Base-by-base conservation (phyloP, 495 filamentous ascomycete species). In the Darksidea phi region DNA sequence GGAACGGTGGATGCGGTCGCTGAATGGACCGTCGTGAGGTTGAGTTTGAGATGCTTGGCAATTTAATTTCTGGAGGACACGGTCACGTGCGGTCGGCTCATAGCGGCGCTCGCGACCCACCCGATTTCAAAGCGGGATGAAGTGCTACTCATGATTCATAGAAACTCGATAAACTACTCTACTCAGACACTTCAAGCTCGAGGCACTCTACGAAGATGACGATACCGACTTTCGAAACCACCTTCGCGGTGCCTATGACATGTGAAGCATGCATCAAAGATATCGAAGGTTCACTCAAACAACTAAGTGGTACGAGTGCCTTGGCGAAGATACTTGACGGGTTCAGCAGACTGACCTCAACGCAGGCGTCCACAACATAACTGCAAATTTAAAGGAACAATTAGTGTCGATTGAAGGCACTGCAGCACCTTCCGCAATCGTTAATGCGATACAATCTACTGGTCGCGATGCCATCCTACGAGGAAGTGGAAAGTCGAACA, bases 391-490 rank as follows among this genome's bases (percentile, higher is more conserved):
- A 20, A 73, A 80, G 64, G 77, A 85, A 17, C 87, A 91, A 68
- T 72, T 89, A n/a, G 80, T 91, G 11, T 77, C 80, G 1, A 75
- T 90, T 23, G 82, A 86, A 68, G 88, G 88, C 46, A 89, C 83
- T 61, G 89, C 88, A 41, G 79, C 94, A 17, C 94, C 94, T 8
- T 96, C 92, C 47, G 83, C 85, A 21, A 95, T 98, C 54, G 90
- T 96, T 8, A 73, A 84, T 46, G 86, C 92, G 5, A 97, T 98
- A 64, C 87, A 97, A 75, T 77, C 79, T 23, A 97, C 93, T 0
- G 94, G 94, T 48, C 83, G 91, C 34, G 90, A 96, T 80, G 94
- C 94, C 46, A 96, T 98, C 70, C 78, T 98, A 51, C 87, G 94
- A 60, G 94, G 94, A 25, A 91, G 88, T 48, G 94, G 94, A 47